A percentile compares a stretch with the other conserved stretches of the same genome.
These are phyloP conservation scores for Penicillium sp. DNA, from an alignment of 2,329 filamentous ascomycete genomes.

Conservation along the genomic window DNA sequence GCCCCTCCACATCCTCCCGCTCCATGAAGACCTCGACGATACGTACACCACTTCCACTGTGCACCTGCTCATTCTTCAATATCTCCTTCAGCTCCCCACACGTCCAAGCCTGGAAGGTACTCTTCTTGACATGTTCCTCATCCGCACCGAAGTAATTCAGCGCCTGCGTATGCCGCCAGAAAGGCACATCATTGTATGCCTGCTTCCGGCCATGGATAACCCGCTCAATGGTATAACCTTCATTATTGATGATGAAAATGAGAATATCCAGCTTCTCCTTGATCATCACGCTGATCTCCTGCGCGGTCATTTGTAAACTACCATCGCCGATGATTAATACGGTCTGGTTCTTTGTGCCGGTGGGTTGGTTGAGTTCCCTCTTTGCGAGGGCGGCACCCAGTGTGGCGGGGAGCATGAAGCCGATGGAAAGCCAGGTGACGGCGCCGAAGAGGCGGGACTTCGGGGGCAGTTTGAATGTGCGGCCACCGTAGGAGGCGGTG, in stretches of 20 bases:
- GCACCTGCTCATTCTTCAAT: slow-evolving; percentile 41
- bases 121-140: slow-evolving; percentile 41
- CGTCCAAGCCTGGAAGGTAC: slow-evolving; percentile 48
- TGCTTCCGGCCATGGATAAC: slow-evolving; percentile 59
- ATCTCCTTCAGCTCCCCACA: slow-evolving; percentile 53
- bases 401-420: slow-evolving; percentile 63
- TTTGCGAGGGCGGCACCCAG: slow-evolving; percentile 60
- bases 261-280: slow-evolving; percentile 54
- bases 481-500: slow-evolving; percentile 59
- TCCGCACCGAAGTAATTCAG: slow-evolving; percentile 54
- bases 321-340: slow-evolving; percentile 66
- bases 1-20: slow-evolving; percentile 41
- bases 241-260: slow-evolving; percentile 61
- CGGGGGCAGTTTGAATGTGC: slow-evolving; percentile 55
- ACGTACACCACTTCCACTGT: slow-evolving; percentile 43
- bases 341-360: slow-evolving; percentile 48
- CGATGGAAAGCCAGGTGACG: slow-evolving; percentile 63
- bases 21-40: slow-evolving; percentile 51
- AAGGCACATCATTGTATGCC: slow-evolving; percentile 59
- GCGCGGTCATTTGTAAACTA: slow-evolving; percentile 67
- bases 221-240: slow-evolving; percentile 63
- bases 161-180: slow-evolving; percentile 57
- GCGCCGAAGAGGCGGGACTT: slow-evolving; percentile 55
- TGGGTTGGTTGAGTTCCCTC: slow-evolving; percentile 25
- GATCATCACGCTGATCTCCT: slow-evolving; percentile 68